Evolutionary conservation across 2,329 filamentous ascomycete species (phyloP).

Genomic region (Colletotrichum caudatum): DNA sequence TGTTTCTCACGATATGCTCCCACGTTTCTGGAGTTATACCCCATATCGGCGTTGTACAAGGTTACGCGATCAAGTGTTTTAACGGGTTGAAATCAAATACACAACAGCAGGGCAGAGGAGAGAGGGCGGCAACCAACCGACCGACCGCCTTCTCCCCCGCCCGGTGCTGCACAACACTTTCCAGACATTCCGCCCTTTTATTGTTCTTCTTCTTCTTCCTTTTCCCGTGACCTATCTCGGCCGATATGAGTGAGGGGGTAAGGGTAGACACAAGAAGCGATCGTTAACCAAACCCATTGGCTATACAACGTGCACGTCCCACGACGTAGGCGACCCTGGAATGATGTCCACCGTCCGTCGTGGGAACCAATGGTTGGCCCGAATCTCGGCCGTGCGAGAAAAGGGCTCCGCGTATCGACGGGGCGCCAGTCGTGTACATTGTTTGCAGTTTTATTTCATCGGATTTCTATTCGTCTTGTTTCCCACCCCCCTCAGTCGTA

Average conservation of each 20-base stretch:
- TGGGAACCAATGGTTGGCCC: background rate
- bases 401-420: background rate
- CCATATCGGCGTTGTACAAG: conserved; percentile 21
- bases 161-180: background rate
- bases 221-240: background rate
- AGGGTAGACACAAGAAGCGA: background rate
- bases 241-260: background rate
- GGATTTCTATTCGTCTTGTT: no score
- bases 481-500: background rate
- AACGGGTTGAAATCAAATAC: conserved; percentile 3
- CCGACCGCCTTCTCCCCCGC: background rate
- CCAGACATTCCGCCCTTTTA: background rate
- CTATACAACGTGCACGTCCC: background rate
- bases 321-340: background rate
- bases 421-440: background rate
- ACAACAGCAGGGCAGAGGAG: conserved; percentile 47
- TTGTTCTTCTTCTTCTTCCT: background rate
- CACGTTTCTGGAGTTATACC: conserved; percentile 24
- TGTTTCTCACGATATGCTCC: conserved; percentile 20
- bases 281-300: background rate
- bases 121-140: no score
- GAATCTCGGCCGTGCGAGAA: background rate
- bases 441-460: background rate
- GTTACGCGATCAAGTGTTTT: conserved; percentile 4
- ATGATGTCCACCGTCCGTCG: background rate